Base-by-base conservation (phyloP, 1,139 yeast species). In the Diutina pseudorugosa region DNA sequence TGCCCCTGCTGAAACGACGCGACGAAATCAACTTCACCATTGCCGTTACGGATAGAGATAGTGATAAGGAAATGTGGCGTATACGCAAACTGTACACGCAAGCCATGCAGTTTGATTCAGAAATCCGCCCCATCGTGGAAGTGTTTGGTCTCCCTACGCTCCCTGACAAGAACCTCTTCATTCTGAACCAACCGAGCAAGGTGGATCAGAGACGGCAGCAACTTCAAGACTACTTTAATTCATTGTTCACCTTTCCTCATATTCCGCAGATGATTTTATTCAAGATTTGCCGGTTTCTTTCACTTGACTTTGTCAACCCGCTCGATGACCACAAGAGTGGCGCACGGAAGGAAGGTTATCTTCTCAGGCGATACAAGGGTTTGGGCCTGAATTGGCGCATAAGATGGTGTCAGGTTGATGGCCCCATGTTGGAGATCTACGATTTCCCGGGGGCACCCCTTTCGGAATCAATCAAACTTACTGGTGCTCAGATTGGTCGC, bases 371-470 rank as follows among this genome's bases (percentile, higher is more conserved):
- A 51, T 80, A 82, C 59, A 66, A 63, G 64, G 71, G 86, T 68
- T 58, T 77, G 71, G 71, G 85, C 67, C 53, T 75, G 11, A 76
- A 76, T 45, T 89, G 96, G 96, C 84, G 82, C 60, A 73, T 82
- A 5, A 69, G 89, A 51, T 86, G 85, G 75, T 86, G 88, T 64
- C 82, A 80, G 48, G 76, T 86, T 16, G 87, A 83, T 56, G 87
- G 87, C 0, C 80, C 83, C 0, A 66, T 64, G 42, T 68, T 89
- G 54, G 83, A 82, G 54, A 72, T 85, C 41, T 78, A 74, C 57
- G 94, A 85, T 44, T 62, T 65, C 4, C 83, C 84, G 1, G 82
- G 81, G 6, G 88, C 86, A 1, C 66, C 73, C 3, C 59, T 78
- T 12, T 61, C 75, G n/a, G 93, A 87, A 54, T 71, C 74, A 12